Conservation (phyloP, 352 stramenopile genomes). For the Blastocystis sp. region DNA sequence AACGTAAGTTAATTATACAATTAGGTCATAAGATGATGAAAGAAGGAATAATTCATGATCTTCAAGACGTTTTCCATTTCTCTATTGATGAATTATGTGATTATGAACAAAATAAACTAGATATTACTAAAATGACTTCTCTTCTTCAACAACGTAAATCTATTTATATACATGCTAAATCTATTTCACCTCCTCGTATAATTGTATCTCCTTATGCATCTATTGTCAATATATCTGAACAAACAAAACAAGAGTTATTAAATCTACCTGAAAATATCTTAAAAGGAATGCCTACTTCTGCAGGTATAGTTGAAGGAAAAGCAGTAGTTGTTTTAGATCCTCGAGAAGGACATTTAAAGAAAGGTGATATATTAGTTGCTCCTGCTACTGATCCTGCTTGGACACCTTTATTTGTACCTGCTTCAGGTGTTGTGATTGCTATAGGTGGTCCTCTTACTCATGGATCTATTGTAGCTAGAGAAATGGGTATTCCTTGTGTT, state of each 20-base stretch:
- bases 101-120: background rate
- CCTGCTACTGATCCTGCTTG: slow-evolving; percentile 38
- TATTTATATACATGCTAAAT: background rate
- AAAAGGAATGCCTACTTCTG: slow-evolving; percentile 1
- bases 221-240: background rate
- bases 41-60: background rate
- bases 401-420: slow-evolving; percentile 39
- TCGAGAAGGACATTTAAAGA: background rate
- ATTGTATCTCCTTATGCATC: slow-evolving; percentile 8
- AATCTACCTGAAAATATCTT: background rate
- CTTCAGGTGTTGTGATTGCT: slow-evolving; percentile 37
- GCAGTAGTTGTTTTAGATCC: slow-evolving; percentile 19
- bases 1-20: background rate
- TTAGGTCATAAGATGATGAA: slow-evolving; percentile 1
- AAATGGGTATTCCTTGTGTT: slow-evolving; percentile 41
- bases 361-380: slow-evolving; percentile 38
- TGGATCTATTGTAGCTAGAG: slow-evolving; percentile 39
- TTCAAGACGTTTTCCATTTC: slow-evolving; percentile 2
- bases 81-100: background rate
- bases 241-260: background rate
- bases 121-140: background rate
- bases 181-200: background rate
- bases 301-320: slow-evolving; percentile 2
- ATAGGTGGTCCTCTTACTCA: slow-evolving; percentile 40
- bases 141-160: background rate